Percentiles rank a stretch among this genome's conserved stretches.
Conservation (phyloP, 1,284 basidiomycete genomes). For the Sutorius eximius region DNA sequence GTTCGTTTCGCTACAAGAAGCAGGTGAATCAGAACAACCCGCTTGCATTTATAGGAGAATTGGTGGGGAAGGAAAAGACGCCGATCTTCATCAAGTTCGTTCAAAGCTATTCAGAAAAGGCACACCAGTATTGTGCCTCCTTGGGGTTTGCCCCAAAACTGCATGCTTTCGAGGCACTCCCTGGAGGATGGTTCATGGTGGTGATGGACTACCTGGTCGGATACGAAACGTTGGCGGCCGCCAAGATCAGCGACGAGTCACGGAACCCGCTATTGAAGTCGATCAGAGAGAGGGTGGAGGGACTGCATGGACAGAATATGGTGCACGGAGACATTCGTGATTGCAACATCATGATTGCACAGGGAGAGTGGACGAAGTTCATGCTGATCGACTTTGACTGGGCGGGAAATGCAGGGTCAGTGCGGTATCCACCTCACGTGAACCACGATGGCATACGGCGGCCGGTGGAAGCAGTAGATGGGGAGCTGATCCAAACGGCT, state of each 20-base stretch:
- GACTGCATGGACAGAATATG: not conserved
- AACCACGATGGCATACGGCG: not conserved
- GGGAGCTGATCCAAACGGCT: no score
- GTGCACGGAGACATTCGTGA: not conserved
- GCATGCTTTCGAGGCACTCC: not conserved
- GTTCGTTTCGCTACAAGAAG: no score
- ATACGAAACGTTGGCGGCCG: not conserved
- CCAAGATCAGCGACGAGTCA: accelerated
- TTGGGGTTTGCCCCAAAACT: not conserved
- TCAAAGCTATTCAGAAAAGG: no score
- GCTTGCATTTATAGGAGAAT: no score
- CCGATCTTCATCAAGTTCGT: no score
- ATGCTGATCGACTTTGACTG: not conserved
- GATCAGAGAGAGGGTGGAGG: not conserved
- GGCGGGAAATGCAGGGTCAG: not conserved
- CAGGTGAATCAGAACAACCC: no score
- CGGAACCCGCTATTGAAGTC: not conserved
- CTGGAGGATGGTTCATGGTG: not conserved
- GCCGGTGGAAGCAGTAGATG: no score
- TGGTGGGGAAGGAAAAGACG: no score
- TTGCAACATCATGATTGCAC: not conserved
- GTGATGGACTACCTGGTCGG: not conserved
- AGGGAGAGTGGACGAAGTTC: not conserved
- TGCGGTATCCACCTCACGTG: not conserved
- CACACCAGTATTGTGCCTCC: no score